Base-by-base conservation (phyloP, 306 rosid species). In the Purshia tridentata region DNA sequence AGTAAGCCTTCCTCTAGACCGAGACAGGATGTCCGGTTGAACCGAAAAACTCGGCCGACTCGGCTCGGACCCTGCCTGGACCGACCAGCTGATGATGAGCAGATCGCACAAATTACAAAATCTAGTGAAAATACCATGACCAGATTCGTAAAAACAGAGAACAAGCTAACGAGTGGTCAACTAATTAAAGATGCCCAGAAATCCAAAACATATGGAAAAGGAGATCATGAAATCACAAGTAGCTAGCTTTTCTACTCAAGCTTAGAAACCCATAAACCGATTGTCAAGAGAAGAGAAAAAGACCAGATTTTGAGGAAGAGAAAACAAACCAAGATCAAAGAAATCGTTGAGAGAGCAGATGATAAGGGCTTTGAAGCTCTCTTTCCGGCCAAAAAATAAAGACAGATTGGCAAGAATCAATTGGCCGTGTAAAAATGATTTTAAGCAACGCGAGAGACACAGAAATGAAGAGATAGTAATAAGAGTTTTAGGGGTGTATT, bases 221-320 rank as follows among this genome's bases (percentile, higher is more conserved):
- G 44, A 80, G 67, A 80, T 74, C 81, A 65, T 66, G 35, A 65
- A 73, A 72, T 77, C 63, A 59, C 66, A 42, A 29, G 12, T 37
- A 20, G 35, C 23, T 45, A 40, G 57, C 60, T n/a, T 35, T 56
- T 6, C 35, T 35, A 14, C 6, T 22, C 57, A 54, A 61, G 20
- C 23, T 8, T 48, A 58, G 37, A 42, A 69, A 51, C 35, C 16
- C 67, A 60, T 8, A 29, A 61, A 41, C 4, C 9, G 16, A 23
- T 47, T 53, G 16, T 44, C 41, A 35, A 41, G 41, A 18, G 41
- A 18, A 75, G 6, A 35, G 15, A 2, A 46, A 41, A 51, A 22
- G 55, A 51, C 29, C 20, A 55, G 53, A 15, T 23, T 39, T 22
- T 55, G 55, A 50, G 52, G n/a, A 16, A 35, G 64, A 68, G 19